Percentiles rank a stretch among this genome's conserved stretches.
phyloP scores from a whole-genome alignment of 257 asterid species.

The Linaria vulgaris region DNA sequence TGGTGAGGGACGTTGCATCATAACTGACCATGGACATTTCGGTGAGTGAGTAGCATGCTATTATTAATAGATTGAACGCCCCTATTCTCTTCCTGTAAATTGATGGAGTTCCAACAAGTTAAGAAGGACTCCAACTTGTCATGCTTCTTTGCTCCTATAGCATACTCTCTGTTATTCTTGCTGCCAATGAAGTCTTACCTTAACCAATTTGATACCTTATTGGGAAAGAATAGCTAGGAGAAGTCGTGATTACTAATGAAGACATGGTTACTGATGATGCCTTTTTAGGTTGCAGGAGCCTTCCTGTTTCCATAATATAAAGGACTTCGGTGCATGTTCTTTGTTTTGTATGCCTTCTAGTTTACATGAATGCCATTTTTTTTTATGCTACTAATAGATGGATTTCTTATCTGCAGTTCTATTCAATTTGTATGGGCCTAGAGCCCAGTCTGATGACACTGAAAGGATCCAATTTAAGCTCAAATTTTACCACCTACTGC shows the following conservation, averaged over 20 bases:
- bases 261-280: background rate
- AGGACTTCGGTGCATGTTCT: background rate
- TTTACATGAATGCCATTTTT: background rate
- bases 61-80: conserved; percentile 2
- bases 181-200: too few relatives aligned
- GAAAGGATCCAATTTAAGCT: conserved; percentile 78
- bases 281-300: background rate
- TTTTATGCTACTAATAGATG: conserved; percentile 14
- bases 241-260: too few relatives aligned
- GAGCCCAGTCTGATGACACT: conserved; percentile 68
- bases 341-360: background rate
- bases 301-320: background rate
- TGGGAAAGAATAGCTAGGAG: too few relatives aligned
- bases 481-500: conserved; percentile 63
- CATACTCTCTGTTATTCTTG: too few relatives aligned
- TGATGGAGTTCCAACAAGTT: background rate
- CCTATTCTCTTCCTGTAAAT: background rate
- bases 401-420: conserved; percentile 59
- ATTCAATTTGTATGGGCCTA: conserved; percentile 90
- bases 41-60: conserved; percentile 46
- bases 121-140: too few relatives aligned
- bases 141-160: too few relatives aligned
- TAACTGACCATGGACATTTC: conserved; percentile 88
- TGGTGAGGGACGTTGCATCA: conserved; percentile 92
- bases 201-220: too few relatives aligned